Evolutionary conservation across 2,329 filamentous ascomycete species (phyloP).

Genomic region (Onygenales sp.): DNA sequence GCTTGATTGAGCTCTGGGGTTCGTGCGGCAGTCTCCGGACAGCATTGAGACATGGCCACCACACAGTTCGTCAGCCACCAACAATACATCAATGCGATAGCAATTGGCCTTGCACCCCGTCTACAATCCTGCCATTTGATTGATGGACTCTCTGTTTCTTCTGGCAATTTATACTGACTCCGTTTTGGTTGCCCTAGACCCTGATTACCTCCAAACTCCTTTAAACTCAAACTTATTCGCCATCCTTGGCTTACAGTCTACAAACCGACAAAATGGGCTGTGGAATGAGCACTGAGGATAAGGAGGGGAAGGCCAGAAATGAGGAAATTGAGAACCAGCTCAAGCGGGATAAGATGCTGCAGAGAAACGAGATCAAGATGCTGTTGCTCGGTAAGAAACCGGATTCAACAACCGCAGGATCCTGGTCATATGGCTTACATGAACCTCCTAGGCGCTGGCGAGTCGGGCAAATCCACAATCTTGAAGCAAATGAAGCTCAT

Average conservation of each 20-base stretch:
- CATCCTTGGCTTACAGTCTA: neutral
- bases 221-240: neutral
- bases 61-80: neutral
- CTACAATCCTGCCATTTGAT: neutral
- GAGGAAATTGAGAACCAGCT: constrained; percentile 99
- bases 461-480: constrained; percentile 92
- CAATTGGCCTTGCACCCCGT: neutral
- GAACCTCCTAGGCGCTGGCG: constrained; percentile 68
- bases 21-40: neutral
- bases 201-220: neutral
- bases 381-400: constrained; percentile 73
- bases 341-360: constrained; percentile 97
- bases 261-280: constrained; percentile 81
- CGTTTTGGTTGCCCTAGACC: neutral
- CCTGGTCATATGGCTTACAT: constrained; percentile 6
- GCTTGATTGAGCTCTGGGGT: neutral
- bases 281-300: constrained; percentile 99
- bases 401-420: neutral
- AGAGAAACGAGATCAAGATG: constrained; percentile 99
- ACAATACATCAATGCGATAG: neutral
- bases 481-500: constrained; percentile 99
- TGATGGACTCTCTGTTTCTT: neutral
- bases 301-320: constrained; percentile 99
- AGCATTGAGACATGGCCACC: neutral
- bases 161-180: neutral